Conservation (phyloP, 148 eudicot species). For the Rhododendron henanense region DNA sequence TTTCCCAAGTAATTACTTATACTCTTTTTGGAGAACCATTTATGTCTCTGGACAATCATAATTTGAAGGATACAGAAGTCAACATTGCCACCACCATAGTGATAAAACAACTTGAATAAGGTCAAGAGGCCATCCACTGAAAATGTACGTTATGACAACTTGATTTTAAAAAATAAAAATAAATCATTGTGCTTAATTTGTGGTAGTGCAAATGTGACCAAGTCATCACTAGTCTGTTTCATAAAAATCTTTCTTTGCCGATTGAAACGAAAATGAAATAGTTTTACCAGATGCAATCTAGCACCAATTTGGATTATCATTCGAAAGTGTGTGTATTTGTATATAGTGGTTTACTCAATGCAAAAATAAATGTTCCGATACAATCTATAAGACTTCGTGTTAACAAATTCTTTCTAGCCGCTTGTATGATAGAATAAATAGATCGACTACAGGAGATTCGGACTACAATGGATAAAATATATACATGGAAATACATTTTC, state of each 20-base stretch:
- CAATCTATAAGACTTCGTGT: background rate
- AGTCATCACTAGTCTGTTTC: background rate
- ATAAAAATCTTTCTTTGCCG: background rate
- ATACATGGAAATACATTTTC: too few species aligned
- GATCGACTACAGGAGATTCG: background rate
- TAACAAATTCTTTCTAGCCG: background rate
- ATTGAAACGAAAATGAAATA: background rate
- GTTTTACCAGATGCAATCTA: background rate
- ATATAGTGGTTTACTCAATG: background rate
- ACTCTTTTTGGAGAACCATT: background rate
- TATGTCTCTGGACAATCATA: background rate
- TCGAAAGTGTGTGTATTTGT: background rate
- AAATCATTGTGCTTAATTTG: background rate
- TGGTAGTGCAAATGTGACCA: background rate
- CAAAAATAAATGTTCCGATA: too few species aligned
- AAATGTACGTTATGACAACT: background rate
- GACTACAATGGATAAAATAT: background rate
- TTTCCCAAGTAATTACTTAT: too few species aligned
- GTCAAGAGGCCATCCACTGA: background rate
- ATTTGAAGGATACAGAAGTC: background rate
- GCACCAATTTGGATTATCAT: background rate
- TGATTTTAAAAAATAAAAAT: background rate
- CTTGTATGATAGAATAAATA: background rate
- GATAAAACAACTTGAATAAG: background rate
- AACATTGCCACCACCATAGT: background rate